A percentile compares a stretch with the other conserved stretches of the same genome.
Evolutionary conservation across 1,139 yeast genomes (phyloP).

Genomic region (Taphrina pruni): DNA sequence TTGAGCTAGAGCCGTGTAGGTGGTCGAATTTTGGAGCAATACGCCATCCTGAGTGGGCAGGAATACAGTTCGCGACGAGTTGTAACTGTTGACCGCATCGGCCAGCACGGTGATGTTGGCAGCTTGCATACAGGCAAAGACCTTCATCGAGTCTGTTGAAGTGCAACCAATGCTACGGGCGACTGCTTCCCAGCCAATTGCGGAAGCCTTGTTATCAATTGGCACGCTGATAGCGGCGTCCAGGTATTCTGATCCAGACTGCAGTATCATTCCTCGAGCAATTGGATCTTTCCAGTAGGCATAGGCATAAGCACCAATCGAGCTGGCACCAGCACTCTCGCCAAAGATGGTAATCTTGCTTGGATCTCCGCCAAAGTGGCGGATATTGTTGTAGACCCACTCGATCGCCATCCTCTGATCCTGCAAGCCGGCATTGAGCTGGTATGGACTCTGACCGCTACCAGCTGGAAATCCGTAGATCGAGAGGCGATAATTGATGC

Average conservation of each 20-base stretch:
- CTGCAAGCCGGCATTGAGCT: conserved; percentile 51
- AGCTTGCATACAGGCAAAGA: conserved; percentile 24
- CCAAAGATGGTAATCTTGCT: conserved; percentile 48
- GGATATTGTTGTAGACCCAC: conserved; percentile 53
- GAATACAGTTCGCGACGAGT: conserved; percentile 16
- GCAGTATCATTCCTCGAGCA: conserved; percentile 29
- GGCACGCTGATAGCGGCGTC: conserved; percentile 24
- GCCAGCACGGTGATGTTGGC: conserved; percentile 13
- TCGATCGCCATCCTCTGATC: conserved; percentile 52
- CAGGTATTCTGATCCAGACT: conserved; percentile 36
- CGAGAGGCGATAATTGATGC: conserved; percentile 22
- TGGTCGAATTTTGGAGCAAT: conserved; percentile 1
- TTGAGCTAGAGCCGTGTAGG: not conserved
- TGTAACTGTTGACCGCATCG: conserved; percentile 16
- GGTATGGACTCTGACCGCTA: conserved; percentile 11
- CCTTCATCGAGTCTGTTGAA: not conserved
- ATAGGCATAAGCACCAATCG: conserved; percentile 31
- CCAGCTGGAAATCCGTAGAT: conserved; percentile 38
- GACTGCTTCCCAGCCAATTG: conserved; percentile 19
- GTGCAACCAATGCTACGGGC: conserved; percentile 26
- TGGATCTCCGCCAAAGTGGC: conserved; percentile 51
- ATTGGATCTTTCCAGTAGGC: conserved; percentile 36
- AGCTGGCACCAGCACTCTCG: conserved; percentile 52
- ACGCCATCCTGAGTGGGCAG: conserved; percentile 32
- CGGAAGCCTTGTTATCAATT: conserved; percentile 5